Conservation (phyloP, 495 filamentous ascomycete species). For the Tuber microsphaerosporum region DNA sequence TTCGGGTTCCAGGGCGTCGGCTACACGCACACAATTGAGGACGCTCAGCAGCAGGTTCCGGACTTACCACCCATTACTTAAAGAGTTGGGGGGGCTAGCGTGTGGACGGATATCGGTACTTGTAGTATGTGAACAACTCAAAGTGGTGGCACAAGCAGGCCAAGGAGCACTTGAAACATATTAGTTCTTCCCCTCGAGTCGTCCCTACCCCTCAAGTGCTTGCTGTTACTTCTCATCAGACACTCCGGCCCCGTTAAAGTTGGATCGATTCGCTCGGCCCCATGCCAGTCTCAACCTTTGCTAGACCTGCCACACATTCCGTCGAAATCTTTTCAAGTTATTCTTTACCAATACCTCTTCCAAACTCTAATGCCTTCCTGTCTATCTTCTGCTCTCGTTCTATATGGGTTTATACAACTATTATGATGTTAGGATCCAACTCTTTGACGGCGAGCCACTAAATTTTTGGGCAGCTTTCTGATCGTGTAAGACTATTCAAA, state of each 20-base stretch:
- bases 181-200: background rate
- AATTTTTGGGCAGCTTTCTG: background rate
- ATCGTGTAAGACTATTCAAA: background rate
- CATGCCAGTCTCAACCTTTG: background rate
- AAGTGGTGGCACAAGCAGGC: constrained; percentile 15
- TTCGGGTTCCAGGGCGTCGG: background rate
- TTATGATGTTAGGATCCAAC: background rate
- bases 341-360: background rate
- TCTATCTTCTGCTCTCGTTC: background rate
- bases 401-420: background rate
- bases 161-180: constrained; percentile 21
- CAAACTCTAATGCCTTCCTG: background rate
- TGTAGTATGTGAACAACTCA: constrained; percentile 1
- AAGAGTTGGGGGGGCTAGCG: background rate
- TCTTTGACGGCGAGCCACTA: background rate
- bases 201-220: background rate
- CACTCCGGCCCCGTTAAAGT: constrained; percentile 16
- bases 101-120: constrained; percentile 5
- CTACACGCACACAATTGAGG: background rate
- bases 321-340: background rate
- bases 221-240: constrained; percentile 13
- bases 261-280: constrained; percentile 7
- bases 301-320: background rate
- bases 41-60: background rate
- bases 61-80: background rate